These are phyloP conservation scores for Kandelia obovata DNA, from an alignment of 345 rosid species.

Conservation along the genomic window DNA sequence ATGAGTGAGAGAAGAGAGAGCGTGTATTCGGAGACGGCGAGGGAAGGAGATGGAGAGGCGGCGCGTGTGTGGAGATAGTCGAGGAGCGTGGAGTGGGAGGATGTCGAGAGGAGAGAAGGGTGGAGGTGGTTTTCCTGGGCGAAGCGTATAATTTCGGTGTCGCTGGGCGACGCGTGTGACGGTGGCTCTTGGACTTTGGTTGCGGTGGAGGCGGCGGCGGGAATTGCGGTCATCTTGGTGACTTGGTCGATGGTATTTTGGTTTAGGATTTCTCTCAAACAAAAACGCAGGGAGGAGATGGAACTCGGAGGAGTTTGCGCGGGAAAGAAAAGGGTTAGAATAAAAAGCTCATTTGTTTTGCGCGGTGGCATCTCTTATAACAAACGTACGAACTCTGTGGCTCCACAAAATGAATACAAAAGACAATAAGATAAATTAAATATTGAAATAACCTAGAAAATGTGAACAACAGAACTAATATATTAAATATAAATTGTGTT, in stretches of 20 bases:
- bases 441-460: too few relatives aligned
- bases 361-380: too few relatives aligned
- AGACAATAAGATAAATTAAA: too few relatives aligned
- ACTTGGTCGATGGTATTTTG: neutral
- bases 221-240: conserved; percentile 10
- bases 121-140: conserved; percentile 52
- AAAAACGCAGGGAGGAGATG: too few relatives aligned
- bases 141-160: conserved; percentile 48
- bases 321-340: too few relatives aligned
- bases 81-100: conserved; percentile 46
- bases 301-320: too few relatives aligned
- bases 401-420: too few relatives aligned
- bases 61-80: conserved; percentile 55
- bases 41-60: conserved; percentile 48
- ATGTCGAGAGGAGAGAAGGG: conserved; percentile 44
- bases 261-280: too few relatives aligned
- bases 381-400: too few relatives aligned
- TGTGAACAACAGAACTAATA: too few relatives aligned
- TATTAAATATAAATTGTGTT: too few relatives aligned
- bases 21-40: conserved; percentile 52
- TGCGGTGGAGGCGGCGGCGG: conserved; percentile 23
- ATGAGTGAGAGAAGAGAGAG: conserved; percentile 59
- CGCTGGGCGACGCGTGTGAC: conserved; percentile 37
- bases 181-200: conserved; percentile 5
- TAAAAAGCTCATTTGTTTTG: too few relatives aligned